Percentiles rank a stretch among this genome's conserved stretches.
These are phyloP conservation scores for Candida boidinii DNA, from an alignment of 805 yeast genomes.

Conservation along the genomic window DNA sequence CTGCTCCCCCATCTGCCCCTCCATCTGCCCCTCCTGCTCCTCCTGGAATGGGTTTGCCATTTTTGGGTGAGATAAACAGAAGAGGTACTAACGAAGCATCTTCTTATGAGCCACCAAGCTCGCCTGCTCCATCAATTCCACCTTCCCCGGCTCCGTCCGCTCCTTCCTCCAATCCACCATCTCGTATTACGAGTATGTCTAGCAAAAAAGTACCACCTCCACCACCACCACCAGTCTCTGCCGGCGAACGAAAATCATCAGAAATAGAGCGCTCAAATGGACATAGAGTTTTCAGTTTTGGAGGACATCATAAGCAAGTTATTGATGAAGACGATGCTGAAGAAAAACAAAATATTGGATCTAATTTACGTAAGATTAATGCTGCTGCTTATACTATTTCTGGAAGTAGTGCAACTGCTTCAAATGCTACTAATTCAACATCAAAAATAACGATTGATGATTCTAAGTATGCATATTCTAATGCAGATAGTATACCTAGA, in stretches of 20 bases:
- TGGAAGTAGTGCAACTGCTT: constrained; percentile 19
- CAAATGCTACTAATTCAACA: constrained; percentile 7
- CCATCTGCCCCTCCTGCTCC: constrained; percentile 20
- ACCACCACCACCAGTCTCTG: constrained; percentile 8
- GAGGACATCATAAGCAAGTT: too few species aligned
- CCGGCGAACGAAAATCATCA: too few species aligned
- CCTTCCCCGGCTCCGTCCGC: constrained; percentile 13
- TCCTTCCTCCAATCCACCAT: constrained; percentile 6
- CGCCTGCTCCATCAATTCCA: constrained; percentile 13
- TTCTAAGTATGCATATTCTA: constrained; percentile 60
- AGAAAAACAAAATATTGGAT: constrained; percentile 37
- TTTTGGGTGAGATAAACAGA: constrained; percentile 7
- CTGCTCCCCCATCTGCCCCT: constrained; percentile 16
- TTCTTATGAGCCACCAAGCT: constrained; percentile 11
- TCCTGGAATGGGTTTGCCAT: constrained; percentile 10
- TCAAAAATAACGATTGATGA: constrained; percentile 52
- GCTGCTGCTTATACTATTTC: constrained; percentile 59
- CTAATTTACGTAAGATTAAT: constrained; percentile 49
- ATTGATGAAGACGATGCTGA: constrained; percentile 24
- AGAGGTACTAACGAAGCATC: constrained; percentile 12
- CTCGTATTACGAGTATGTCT: constrained; percentile 6
- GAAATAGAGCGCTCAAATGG: constrained; percentile 9
- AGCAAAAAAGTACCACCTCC: constrained; percentile 20
- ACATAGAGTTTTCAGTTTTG: too few species aligned
- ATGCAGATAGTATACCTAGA: constrained; percentile 64